Percentiles rank a stretch among this genome's conserved stretches.
phyloP scores from a whole-genome alignment of 2,329 filamentous ascomycete species.

The Ophiosphaerella herpotricha region DNA sequence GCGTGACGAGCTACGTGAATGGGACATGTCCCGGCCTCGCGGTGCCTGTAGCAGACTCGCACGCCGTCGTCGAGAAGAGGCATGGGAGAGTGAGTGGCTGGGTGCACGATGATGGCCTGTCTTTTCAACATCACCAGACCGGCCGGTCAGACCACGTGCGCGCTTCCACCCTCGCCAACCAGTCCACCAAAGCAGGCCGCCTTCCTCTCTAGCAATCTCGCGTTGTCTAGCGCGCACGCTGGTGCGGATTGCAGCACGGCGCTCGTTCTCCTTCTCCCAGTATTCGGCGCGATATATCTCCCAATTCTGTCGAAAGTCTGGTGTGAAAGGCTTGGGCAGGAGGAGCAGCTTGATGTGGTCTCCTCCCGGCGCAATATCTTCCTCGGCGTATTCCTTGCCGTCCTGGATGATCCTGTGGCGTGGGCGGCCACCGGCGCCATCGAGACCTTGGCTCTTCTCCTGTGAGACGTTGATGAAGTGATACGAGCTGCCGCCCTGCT shows the following conservation, averaged over 20 bases:
- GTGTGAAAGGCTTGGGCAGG: conserved; percentile 91
- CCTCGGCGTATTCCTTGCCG: conserved; percentile 70
- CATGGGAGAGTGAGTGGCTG: conserved; percentile 20
- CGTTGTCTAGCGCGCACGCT: conserved; percentile 72
- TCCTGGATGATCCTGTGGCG: conserved; percentile 57
- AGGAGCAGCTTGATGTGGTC: conserved; percentile 90
- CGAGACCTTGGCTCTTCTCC: conserved; percentile 36
- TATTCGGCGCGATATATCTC: conserved; percentile 92
- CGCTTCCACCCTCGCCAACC: conserved; percentile 65
- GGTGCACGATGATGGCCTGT: conserved; percentile 19
- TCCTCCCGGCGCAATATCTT: conserved; percentile 87
- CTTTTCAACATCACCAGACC: conserved; percentile 38
- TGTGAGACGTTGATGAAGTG: conserved; percentile 71
- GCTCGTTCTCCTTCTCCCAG: conserved; percentile 96
- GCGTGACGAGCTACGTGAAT: conserved; percentile 40
- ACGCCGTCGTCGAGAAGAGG: conserved; percentile 28
- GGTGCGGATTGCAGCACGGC: conserved; percentile 71
- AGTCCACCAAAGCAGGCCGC: conserved; percentile 85
- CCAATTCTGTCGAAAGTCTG: conserved; percentile 96
- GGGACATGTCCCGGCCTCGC: conserved; percentile 29
- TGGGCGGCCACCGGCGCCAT: conserved; percentile 27
- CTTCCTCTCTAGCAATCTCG: conserved; percentile 68
- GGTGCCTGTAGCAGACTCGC: conserved; percentile 28
- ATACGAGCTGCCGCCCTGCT: conserved; percentile 69
- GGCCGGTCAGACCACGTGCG: conserved; percentile 33